Evolutionary conservation across 768 basidiomycete genomes (phyloP).

Genomic region (Tricholoma terreum): DNA sequence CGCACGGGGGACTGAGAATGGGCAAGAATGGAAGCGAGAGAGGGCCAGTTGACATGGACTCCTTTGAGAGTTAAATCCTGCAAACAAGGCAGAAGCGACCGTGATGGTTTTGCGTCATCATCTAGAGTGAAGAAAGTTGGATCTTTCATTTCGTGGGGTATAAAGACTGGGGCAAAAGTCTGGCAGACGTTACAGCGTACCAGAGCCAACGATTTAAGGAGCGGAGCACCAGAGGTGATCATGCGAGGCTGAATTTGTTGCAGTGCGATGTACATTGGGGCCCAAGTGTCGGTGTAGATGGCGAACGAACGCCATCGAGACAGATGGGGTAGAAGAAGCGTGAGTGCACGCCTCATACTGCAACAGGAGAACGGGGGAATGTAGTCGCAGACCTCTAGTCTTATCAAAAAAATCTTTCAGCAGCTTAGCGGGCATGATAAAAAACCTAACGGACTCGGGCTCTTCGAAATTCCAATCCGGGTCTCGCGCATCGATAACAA

Average conservation of each 20-base stretch:
- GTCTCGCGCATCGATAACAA: constrained; percentile 58
- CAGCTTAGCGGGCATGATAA: constrained; percentile 8
- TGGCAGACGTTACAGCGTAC: constrained; percentile 61
- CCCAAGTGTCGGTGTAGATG: constrained; percentile 55
- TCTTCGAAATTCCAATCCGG: constrained; percentile 57
- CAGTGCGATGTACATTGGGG: constrained; percentile 54
- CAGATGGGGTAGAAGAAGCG: constrained; percentile 47
- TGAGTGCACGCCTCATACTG: constrained; percentile 44
- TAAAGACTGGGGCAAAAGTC: constrained; percentile 43
- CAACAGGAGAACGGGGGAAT: constrained; percentile 37
- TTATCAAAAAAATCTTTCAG: constrained; percentile 27
- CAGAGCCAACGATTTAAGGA: constrained; percentile 48
- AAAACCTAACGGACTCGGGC: constrained; percentile 35
- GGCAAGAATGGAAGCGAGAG: constrained; percentile 36
- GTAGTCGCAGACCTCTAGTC: constrained; percentile 20
- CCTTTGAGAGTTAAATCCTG: constrained; percentile 51
- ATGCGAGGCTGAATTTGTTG: constrained; percentile 38
- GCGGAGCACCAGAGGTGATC: constrained; percentile 33
- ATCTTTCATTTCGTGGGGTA: constrained; percentile 36
- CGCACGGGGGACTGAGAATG: constrained; percentile 37
- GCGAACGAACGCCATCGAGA: constrained; percentile 50
- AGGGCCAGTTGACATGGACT: constrained; percentile 54
- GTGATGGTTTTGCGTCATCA: constrained; percentile 12
- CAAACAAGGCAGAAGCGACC: constrained; percentile 38
- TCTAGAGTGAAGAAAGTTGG: constrained; percentile 31